Base-by-base conservation (phyloP, 768 basidiomycete genomes). In the Candolleomyces aberdarensis region DNA sequence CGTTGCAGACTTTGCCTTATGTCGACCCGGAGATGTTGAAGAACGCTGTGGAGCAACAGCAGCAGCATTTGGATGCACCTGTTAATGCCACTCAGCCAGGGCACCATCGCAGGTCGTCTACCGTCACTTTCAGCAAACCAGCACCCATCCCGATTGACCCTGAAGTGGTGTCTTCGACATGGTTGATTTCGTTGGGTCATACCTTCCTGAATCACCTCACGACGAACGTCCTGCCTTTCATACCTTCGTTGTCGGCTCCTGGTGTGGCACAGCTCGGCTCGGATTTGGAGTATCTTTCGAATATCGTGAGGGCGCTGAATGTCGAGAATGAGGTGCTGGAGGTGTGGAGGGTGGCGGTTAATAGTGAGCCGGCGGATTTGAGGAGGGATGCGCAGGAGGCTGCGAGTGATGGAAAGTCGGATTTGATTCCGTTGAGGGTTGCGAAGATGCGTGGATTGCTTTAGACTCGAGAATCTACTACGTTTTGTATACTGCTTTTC, bases 131-230 rank as follows among this genome's bases (percentile, higher is more conserved):
- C 49, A 32, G 20, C 36, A 82, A 76, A 62, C 66, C 71, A 43
- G 69, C 65, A 40, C 63, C 71, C 36, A 36, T 36, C 36, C 36
- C 36, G 8, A 74, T 91, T 55, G 83, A 87, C 55, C 85, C 92
- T 4, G 95, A 96, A 70, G 80, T 83, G 2, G 90, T 98, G 17
- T 87, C 94, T 4, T 88, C 92, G 1, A 89, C 92, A 1, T 98
- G 96, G 96, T 85, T 98, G 11, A 84, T 89, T 39, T 95, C 94
- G 9, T 83, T 98, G n/a, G 91, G 93, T 0, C 86, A 91, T 50
- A 82, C 88, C 13, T 83, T 95, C 49, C 79, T 96, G 41, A 78
- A 83, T 2, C 83, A 95, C 69, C 78, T 99, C 50, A 91, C 90
- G 3, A 69, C 72, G 29, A 77, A 77, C 19, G 78, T 93, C 36